Base-by-base conservation (phyloP, 208 protist genomes). In the Trypanosoma platydactyli region DNA sequence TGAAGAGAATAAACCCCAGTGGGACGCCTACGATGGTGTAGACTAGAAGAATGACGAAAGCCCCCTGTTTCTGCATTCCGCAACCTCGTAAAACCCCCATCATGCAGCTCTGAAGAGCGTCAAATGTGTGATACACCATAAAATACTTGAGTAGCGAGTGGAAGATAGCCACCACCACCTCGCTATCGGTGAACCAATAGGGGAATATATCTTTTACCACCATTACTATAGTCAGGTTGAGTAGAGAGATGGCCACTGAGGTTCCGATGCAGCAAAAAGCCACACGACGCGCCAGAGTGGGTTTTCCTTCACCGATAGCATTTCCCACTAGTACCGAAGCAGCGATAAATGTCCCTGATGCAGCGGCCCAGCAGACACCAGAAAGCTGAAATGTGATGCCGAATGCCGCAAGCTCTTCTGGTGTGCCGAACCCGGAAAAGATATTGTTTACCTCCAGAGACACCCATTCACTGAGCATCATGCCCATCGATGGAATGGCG, bases 391-490 rank as follows among this genome's bases (percentile, higher is more conserved):
- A 84, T 13, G 81, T 67, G 29, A 91, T 88, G 44, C 83, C 81
- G 72, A 86, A 91, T 38, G 85, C 83, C 16, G 85, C 85, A 16
- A 94, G 73, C 27, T 85, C 71, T 35, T 81, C 57, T n/a, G 73
- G 71, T 11, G 75, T 57, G 5, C 79, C 83, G 60, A 80, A 92
- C 30, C 88, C 85, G 3, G 83, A 77, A 25, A 71, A 77, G 44
- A 94, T 83, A 22, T 65, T 63, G 57, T 94, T 94, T 20, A 94
- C 68, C 65, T 94, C 83, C 20, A 89, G 72, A 44, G 85, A 73
- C 15, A 74, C 80, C 85, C 85, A 91, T 70, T 94, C 88, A 60
- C 88, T 91, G 53, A 92, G 50, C 71, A 89, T 88, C 83, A 92
- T 88, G 22, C 65, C 75, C 83, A 92, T 83, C 30, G 80, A 91